Percentiles rank a stretch among this genome's conserved stretches.
Evolutionary conservation across 768 basidiomycete genomes (phyloP).

Genomic region (Pholiota molesta): DNA sequence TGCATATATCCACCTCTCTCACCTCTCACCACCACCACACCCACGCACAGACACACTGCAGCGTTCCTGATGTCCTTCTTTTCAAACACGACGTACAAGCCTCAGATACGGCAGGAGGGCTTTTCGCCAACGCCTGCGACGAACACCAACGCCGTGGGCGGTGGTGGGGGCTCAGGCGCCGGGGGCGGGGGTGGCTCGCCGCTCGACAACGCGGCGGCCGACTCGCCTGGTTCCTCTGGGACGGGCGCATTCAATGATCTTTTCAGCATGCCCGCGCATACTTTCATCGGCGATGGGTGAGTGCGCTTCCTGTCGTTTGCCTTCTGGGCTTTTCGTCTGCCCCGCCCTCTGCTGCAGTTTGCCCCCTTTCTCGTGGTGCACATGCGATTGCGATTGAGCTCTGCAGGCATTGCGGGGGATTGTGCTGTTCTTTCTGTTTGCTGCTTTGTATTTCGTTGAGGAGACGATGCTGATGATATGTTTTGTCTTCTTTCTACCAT

Average conservation of each 20-base stretch:
- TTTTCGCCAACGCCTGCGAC: conserved; percentile 42
- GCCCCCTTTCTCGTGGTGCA: too few relatives aligned
- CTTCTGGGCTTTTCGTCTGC: neutral
- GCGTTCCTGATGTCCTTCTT: conserved; percentile 38
- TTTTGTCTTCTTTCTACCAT: neutral
- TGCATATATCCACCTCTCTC: neutral
- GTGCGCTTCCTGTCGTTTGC: neutral
- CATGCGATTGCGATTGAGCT: too few relatives aligned
- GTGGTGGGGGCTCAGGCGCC: neutral
- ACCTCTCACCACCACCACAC: neutral
- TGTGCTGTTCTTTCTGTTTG: neutral
- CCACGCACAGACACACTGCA: neutral
- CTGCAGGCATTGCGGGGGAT: too few relatives aligned
- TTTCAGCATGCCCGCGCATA: conserved; percentile 37
- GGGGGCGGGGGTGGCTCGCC: conserved; percentile 2
- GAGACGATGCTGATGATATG: neutral
- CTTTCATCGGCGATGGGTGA: conserved; percentile 4
- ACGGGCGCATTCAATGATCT: conserved; percentile 27
- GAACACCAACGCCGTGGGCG: conserved; percentile 27
- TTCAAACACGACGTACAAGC: conserved; percentile 48
- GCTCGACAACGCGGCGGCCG: conserved; percentile 24
- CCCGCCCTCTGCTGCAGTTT: neutral
- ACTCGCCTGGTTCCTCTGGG: conserved; percentile 21
- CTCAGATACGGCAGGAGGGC: conserved; percentile 71
- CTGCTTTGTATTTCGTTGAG: neutral